A percentile compares a stretch with the other conserved stretches of the same genome.
phyloP scores from a whole-genome alignment of 116 monocot genomes.

The Iris pallida region DNA sequence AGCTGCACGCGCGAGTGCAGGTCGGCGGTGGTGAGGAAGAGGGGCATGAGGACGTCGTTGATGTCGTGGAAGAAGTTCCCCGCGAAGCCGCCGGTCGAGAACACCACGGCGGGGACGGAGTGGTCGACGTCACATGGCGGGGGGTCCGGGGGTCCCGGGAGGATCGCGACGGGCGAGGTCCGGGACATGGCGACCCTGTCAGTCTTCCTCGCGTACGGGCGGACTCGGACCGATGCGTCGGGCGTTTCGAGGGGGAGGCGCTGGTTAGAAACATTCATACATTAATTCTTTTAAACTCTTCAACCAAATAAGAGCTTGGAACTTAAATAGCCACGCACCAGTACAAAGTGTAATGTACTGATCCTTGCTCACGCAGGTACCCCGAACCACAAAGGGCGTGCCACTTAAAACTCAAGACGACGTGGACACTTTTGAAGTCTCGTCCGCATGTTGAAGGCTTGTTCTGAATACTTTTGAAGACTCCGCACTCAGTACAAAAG shows the following conservation, averaged over 20 bases:
- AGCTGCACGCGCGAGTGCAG: slow-evolving; percentile 46
- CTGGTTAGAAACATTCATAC: too few species aligned
- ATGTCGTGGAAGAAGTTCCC: slow-evolving; percentile 89
- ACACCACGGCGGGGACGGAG: slow-evolving; percentile 54
- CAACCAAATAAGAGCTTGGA: too few species aligned
- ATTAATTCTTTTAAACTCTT: too few species aligned
- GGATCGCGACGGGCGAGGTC: slow-evolving; percentile 44
- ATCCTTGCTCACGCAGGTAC: too few species aligned
- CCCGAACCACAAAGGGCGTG: too few species aligned
- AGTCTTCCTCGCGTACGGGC: slow-evolving; percentile 50
- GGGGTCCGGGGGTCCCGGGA: background rate
- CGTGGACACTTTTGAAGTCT: too few species aligned
- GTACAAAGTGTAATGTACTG: too few species aligned
- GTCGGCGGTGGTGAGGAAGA: slow-evolving; percentile 53
- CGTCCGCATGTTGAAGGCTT: too few species aligned
- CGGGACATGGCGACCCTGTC: slow-evolving; percentile 41
- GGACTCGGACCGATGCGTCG: background rate
- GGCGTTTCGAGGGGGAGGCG: background rate
- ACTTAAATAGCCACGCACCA: too few species aligned
- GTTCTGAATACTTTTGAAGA: too few species aligned
- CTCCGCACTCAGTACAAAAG: too few species aligned
- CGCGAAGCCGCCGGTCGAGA: slow-evolving; percentile 76
- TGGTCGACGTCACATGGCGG: slow-evolving; percentile 40
- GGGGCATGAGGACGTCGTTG: slow-evolving; percentile 73
- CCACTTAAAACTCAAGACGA: too few species aligned